Conservation (phyloP, 129 eudicot species). For the Flaveria robusta region DNA sequence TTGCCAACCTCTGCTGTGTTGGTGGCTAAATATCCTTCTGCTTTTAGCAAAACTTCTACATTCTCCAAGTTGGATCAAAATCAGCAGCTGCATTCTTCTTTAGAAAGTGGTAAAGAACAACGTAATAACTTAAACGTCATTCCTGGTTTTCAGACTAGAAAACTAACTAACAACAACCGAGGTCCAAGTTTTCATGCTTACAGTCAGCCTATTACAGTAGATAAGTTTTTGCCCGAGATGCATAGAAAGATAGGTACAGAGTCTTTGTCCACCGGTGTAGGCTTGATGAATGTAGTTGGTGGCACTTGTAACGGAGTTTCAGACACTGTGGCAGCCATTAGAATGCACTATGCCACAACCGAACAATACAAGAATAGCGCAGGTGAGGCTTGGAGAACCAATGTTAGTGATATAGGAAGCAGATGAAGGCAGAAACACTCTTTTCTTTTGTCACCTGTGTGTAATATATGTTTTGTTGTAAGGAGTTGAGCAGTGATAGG, state of each 20-base stretch:
- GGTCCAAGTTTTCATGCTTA: slow-evolving; percentile 39
- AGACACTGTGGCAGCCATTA: slow-evolving; percentile 91
- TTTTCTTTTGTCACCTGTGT: slow-evolving; percentile 1
- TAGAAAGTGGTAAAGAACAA: slow-evolving; percentile 26
- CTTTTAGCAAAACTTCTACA: slow-evolving; percentile 45
- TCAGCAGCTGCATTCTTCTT: slow-evolving; percentile 20
- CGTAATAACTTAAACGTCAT: slow-evolving; percentile 7
- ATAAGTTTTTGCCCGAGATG: slow-evolving; percentile 47
- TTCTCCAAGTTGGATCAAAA: slow-evolving; percentile 42
- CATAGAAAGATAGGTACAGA: slow-evolving; percentile 47
- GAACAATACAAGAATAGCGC: slow-evolving; percentile 48
- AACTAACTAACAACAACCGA: slow-evolving; percentile 42
- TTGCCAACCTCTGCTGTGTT: slow-evolving; percentile 70
- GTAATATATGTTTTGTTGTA: slow-evolving; percentile 24
- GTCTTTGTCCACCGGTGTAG: slow-evolving; percentile 7
- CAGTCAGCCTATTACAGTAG: slow-evolving; percentile 56
- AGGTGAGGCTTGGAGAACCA: slow-evolving; percentile 59
- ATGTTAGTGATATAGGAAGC: slow-evolving; percentile 56
- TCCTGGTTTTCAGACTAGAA: slow-evolving; percentile 50
- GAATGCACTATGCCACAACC: slow-evolving; percentile 68
- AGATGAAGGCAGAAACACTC: slow-evolving; percentile 35
- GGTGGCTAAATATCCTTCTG: slow-evolving; percentile 75
- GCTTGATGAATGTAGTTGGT: slow-evolving; percentile 9
- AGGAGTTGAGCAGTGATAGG: slow-evolving; percentile 34
- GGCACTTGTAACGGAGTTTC: slow-evolving; percentile 44